phyloP scores from a whole-genome alignment of 257 asterid species.

The Apocynum venetum region DNA sequence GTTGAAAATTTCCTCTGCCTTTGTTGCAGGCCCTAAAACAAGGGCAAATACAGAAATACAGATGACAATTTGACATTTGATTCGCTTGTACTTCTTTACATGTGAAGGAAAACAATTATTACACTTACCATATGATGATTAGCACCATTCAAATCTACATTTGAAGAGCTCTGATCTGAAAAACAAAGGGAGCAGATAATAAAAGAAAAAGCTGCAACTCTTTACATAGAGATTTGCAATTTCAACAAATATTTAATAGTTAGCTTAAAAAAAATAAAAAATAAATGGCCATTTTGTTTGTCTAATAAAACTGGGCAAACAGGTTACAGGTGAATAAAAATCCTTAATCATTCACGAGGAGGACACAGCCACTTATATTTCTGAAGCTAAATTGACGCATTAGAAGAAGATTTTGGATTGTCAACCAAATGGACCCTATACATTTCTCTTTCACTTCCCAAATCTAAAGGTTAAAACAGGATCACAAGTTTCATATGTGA shows the following conservation, averaged over 20 bases:
- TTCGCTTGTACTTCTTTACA: not conserved
- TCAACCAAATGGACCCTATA: too few relatives aligned
- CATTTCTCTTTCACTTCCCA: not conserved
- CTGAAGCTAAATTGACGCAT: not conserved
- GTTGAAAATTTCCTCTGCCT: slow-evolving; percentile 29
- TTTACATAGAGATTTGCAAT: not conserved
- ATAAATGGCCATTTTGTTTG: not conserved
- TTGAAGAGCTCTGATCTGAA: slow-evolving; percentile 52
- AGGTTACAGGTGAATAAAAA: not conserved
- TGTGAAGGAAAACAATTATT: not conserved
- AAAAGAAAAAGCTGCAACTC: slow-evolving; percentile 8
- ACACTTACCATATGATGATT: slow-evolving; percentile 28
- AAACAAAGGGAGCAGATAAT: slow-evolving; percentile 29
- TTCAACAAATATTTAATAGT: slow-evolving; percentile 6
- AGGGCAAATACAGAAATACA: slow-evolving; percentile 17
- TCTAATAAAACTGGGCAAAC: not conserved
- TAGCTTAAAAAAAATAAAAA: not conserved
- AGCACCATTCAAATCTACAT: slow-evolving; percentile 30
- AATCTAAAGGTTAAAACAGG: not conserved
- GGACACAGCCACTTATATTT: not conserved
- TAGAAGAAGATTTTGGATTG: not conserved
- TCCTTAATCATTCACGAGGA: not conserved
- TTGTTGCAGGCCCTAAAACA: slow-evolving; percentile 23
- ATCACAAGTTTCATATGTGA: not conserved
- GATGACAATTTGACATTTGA: slow-evolving; percentile 3